A percentile compares a stretch with the other conserved stretches of the same genome.
These are phyloP conservation scores for Adansonia grandidieri DNA, from an alignment of 441 rosid genomes.

Conservation along the genomic window DNA sequence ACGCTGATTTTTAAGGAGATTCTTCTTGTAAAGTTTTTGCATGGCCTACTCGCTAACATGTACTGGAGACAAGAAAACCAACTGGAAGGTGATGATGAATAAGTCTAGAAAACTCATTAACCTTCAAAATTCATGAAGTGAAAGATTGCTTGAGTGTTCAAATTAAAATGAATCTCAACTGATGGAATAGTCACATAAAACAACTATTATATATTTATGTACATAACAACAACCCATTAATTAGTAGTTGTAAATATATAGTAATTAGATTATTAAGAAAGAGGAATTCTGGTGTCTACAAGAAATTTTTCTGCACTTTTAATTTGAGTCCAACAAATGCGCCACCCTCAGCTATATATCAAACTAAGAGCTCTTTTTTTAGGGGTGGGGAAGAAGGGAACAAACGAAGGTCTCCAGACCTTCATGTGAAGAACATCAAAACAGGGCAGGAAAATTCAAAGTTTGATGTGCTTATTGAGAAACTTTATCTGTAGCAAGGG, in stretches of 20 bases:
- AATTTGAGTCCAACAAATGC: too few species aligned
- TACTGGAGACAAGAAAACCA: not conserved
- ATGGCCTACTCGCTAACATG: slow-evolving; percentile 13
- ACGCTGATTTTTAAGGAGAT: slow-evolving; percentile 11
- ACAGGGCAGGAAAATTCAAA: slow-evolving; percentile 17
- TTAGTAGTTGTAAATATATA: too few species aligned
- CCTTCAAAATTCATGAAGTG: not conserved
- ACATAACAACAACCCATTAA: too few species aligned
- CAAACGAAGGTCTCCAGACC: slow-evolving; percentile 7
- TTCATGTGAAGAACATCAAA: slow-evolving; percentile 26
- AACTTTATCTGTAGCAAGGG: slow-evolving; percentile 24
- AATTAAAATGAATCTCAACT: too few species aligned
- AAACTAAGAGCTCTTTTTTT: too few species aligned
- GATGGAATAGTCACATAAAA: too few species aligned
- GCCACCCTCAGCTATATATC: too few species aligned
- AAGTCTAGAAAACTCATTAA: not conserved
- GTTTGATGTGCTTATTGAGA: slow-evolving; percentile 27
- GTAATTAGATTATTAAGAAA: too few species aligned
- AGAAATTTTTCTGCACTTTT: too few species aligned
- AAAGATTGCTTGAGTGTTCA: too few species aligned
- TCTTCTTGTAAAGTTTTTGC: slow-evolving; percentile 21
- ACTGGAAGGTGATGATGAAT: not conserved
- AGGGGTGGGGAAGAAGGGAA: not conserved
- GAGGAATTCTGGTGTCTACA: too few species aligned
- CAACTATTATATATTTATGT: too few species aligned